These are phyloP conservation scores for Macrotyloma uniflorum DNA, from an alignment of 306 rosid genomes.

Conservation along the genomic window DNA sequence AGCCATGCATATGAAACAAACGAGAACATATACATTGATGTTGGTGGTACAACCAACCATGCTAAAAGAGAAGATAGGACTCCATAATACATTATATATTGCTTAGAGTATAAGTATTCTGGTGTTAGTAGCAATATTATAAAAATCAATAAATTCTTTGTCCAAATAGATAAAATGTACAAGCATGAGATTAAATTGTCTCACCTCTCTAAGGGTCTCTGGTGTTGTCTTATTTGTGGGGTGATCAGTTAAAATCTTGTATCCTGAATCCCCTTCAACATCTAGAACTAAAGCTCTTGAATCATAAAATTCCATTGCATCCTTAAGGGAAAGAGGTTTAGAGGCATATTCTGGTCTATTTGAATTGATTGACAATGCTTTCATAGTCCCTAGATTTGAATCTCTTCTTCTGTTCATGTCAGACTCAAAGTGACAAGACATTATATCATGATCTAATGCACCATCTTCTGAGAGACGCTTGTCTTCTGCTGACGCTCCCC, in stretches of 20 bases:
- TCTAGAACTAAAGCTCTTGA: conserved; percentile 33
- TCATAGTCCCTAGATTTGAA: conserved; percentile 38
- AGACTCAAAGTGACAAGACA: conserved; percentile 32
- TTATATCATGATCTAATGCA: conserved; percentile 35
- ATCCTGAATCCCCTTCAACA: conserved; percentile 35
- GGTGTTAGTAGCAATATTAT: background rate
- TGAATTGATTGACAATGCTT: conserved; percentile 29
- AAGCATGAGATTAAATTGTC: conserved; percentile 22
- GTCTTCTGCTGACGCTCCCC: conserved; percentile 18
- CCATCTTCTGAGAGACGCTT: conserved; percentile 35
- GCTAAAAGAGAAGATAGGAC: background rate
- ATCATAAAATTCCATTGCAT: conserved; percentile 32
- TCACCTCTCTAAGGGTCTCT: conserved; percentile 54
- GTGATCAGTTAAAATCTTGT: conserved; percentile 30
- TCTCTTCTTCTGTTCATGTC: conserved; percentile 37
- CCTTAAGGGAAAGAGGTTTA: conserved; percentile 31
- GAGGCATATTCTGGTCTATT: conserved; percentile 29
- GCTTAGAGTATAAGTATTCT: background rate
- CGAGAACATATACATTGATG: background rate
- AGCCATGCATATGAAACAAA: background rate
- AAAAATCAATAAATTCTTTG: background rate
- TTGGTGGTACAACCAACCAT: background rate
- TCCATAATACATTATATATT: background rate
- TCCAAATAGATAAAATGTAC: conserved; percentile 22
- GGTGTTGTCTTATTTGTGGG: conserved; percentile 32